Evolutionary conservation across 345 rosid species (phyloP).

Genomic region (Zanthoxylum bungeanum): DNA sequence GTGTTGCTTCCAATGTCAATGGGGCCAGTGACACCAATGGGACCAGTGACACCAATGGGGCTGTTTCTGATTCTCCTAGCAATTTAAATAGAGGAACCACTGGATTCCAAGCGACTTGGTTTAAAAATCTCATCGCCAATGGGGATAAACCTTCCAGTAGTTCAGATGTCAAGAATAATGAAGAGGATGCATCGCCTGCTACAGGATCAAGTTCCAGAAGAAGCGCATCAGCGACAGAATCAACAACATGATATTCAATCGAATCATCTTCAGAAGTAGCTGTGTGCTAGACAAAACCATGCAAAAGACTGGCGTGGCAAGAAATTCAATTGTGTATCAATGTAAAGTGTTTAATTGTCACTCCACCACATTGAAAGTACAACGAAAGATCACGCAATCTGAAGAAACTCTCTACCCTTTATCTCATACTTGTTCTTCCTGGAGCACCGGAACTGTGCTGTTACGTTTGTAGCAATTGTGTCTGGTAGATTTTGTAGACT

Average conservation of each 20-base stretch:
- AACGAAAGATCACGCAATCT: not conserved
- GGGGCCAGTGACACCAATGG: constrained; percentile 26
- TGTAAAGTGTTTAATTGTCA: constrained; percentile 24
- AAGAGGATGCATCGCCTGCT: constrained; percentile 32
- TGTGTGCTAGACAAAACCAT: not conserved
- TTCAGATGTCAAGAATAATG: constrained; percentile 32
- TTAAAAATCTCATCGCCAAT: constrained; percentile 58
- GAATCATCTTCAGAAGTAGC: not conserved
- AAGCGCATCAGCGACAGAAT: constrained; percentile 12
- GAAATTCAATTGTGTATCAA: constrained; percentile 30
- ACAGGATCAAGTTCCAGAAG: constrained; percentile 16
- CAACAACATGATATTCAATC: constrained; percentile 7
- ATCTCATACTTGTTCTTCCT: not conserved
- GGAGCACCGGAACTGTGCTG: not conserved
- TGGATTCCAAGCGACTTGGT: constrained; percentile 71
- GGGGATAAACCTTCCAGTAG: constrained; percentile 69
- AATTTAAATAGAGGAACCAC: constrained; percentile 58
- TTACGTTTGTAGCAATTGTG: not conserved
- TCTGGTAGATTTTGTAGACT: not conserved
- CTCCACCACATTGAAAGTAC: constrained; percentile 13
- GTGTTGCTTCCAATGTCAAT: constrained; percentile 45
- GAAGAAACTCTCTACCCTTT: not conserved
- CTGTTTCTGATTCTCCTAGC: constrained; percentile 44
- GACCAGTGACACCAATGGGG: constrained; percentile 19
- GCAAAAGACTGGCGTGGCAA: not conserved